Conservation (phyloP, 148 eudicot genomes). For the Arbutus unedo region DNA sequence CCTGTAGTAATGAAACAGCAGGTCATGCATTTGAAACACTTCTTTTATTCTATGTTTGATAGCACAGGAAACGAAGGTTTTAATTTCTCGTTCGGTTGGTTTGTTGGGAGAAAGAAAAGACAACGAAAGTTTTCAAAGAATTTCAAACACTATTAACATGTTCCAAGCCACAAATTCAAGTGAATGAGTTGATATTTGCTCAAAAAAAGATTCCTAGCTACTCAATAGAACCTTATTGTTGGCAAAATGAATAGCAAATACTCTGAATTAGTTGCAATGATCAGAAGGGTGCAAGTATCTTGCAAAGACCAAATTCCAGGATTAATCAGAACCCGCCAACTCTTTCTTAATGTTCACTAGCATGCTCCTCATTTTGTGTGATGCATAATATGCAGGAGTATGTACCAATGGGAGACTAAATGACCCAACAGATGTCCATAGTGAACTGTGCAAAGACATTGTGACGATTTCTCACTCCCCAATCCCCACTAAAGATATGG, state of each 20-base stretch:
- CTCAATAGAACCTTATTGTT: not conserved
- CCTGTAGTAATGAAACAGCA: too few species aligned
- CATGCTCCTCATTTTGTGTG: not conserved
- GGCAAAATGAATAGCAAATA: not conserved
- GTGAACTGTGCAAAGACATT: not conserved
- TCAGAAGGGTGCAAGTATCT: not conserved
- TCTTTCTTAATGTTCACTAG: not conserved
- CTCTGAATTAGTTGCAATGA: not conserved
- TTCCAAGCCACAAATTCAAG: not conserved
- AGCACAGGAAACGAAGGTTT: not conserved
- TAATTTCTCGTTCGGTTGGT: not conserved
- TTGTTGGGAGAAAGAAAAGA: not conserved
- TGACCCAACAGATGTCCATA: not conserved
- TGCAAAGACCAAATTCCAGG: not conserved
- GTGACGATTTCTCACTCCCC: not conserved
- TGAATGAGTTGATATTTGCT: not conserved
- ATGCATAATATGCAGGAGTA: not conserved
- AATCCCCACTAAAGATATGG: not conserved
- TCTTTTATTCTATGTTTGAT: not conserved
- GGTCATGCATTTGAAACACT: not conserved
- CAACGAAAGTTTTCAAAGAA: not conserved
- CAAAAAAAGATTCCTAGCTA: not conserved
- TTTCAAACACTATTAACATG: not conserved
- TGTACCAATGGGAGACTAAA: not conserved
- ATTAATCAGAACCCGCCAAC: not conserved